phyloP scores from a whole-genome alignment of 495 filamentous ascomycete genomes.

The Talaromyces ruber region DNA sequence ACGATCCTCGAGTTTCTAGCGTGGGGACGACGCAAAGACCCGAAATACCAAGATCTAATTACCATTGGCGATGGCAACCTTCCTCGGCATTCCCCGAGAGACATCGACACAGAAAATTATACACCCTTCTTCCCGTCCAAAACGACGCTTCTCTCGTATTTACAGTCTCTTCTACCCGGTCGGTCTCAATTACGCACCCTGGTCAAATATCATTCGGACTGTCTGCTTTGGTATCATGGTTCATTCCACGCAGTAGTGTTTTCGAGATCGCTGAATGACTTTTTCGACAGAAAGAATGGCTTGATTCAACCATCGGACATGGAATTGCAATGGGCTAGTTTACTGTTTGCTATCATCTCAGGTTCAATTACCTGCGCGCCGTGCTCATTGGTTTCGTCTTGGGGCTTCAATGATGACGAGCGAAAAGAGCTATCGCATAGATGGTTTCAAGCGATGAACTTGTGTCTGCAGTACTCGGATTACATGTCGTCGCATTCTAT shows the following conservation, averaged over 20 bases:
- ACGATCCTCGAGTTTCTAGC: conserved; percentile 37
- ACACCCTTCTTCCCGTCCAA: conserved; percentile 7
- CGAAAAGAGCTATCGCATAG: conserved; percentile 20
- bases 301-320: conserved; percentile 12
- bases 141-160: conserved; percentile 10
- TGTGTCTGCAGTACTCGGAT: conserved; percentile 26
- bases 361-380: conserved; percentile 29
- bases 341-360: conserved; percentile 31
- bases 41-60: conserved; percentile 13
- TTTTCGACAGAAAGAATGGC: conserved; percentile 20
- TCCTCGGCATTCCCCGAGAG: conserved; percentile 15
- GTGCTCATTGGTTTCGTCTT: conserved; percentile 13
- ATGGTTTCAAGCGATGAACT: conserved; percentile 26
- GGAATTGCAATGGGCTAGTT: conserved; percentile 29
- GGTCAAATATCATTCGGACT: conserved; percentile 27
- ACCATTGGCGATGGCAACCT: conserved; percentile 4
- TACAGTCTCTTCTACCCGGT: conserved; percentile 23
- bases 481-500: conserved; percentile 28
- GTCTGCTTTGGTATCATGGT: conserved; percentile 31
- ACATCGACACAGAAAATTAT: conserved; percentile 12
- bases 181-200: conserved; percentile 21
- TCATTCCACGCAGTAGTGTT: conserved; percentile 27
- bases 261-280: conserved; percentile 17
- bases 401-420: conserved; percentile 27
- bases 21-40: conserved; percentile 32